Percentiles rank a stretch among this genome's conserved stretches.
phyloP scores from a whole-genome alignment of 2,329 filamentous ascomycete genomes.

The Paraphaeosphaeria sporulosa region DNA sequence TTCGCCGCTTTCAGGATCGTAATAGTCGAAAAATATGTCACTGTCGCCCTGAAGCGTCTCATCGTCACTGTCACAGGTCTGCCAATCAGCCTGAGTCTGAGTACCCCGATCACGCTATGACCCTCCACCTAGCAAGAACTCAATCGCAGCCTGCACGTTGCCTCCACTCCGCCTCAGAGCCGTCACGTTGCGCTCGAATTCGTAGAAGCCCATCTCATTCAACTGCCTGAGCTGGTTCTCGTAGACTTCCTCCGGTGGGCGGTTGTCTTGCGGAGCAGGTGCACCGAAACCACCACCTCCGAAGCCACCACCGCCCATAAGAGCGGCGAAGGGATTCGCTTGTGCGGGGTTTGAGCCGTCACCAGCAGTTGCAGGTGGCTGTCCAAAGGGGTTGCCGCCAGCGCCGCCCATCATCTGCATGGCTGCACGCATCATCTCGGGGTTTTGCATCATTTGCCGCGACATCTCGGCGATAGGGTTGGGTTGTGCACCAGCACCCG shows the following conservation, averaged over 20 bases:
- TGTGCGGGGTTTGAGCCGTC: conserved; percentile 25
- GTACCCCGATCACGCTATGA: conserved; percentile 7
- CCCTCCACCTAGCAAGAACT: conserved; percentile 64
- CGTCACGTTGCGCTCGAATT: conserved; percentile 92
- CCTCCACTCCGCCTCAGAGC: conserved; percentile 88
- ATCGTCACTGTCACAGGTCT: neutral
- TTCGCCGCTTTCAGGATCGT: neutral
- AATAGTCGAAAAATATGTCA: neutral
- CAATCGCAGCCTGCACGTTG: conserved; percentile 90
- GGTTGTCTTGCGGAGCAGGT: conserved; percentile 74
- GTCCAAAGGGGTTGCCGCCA: conserved; percentile 49
- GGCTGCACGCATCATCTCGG: conserved; percentile 62
- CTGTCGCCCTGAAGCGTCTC: neutral
- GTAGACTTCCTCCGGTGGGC: conserved; percentile 93
- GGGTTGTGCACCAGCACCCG: conserved; percentile 34
- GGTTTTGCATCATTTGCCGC: conserved; percentile 63
- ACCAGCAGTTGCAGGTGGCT: conserved; percentile 52
- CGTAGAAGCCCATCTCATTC: conserved; percentile 99
- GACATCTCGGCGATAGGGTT: conserved; percentile 60
- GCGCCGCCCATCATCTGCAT: conserved; percentile 61
- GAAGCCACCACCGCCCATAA: conserved; percentile 55
- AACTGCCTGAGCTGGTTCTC: conserved; percentile 88
- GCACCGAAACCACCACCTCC: conserved; percentile 47
- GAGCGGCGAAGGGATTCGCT: conserved; percentile 51
- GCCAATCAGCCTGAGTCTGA: neutral